Percentiles rank a stretch among this genome's conserved stretches.
Conservation (phyloP, 148 eudicot genomes). For the Heliosperma pusillum region DNA sequence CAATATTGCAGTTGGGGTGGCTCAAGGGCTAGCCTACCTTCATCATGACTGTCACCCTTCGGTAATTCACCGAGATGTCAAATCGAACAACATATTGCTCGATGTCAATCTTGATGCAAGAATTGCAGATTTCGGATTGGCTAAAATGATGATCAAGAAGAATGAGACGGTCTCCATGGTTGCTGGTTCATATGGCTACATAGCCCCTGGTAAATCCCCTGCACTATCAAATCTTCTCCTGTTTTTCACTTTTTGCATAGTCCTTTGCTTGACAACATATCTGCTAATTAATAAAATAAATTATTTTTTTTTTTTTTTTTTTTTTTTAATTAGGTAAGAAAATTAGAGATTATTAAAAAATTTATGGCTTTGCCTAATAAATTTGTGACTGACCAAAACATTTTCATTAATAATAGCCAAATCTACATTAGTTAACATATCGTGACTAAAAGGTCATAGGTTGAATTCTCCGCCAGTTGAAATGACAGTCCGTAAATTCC, state of each 20-base stretch:
- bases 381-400: no score
- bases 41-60: conserved; percentile 92
- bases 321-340: no score
- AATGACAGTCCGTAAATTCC: no score
- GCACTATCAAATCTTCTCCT: neutral
- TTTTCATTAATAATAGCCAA: no score
- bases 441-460: no score
- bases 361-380: no score
- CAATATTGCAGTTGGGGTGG: conserved; percentile 80
- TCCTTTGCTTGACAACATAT: no score
- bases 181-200: conserved; percentile 95
- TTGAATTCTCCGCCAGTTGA: no score
- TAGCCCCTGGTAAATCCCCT: conserved; percentile 77
- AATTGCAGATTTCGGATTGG: conserved; percentile 90
- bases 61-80: conserved; percentile 82
- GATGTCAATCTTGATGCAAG: conserved; percentile 77
- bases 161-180: conserved; percentile 81
- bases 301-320: no score
- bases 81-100: conserved; percentile 81
- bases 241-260: neutral
- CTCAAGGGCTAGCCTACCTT: conserved; percentile 85
- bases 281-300: no score
- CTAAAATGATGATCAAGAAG: conserved; percentile 66
- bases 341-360: no score
- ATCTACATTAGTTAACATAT: no score